phyloP scores from a whole-genome alignment of 176 grass and related monocot species.

The Raddia distichophylla region DNA sequence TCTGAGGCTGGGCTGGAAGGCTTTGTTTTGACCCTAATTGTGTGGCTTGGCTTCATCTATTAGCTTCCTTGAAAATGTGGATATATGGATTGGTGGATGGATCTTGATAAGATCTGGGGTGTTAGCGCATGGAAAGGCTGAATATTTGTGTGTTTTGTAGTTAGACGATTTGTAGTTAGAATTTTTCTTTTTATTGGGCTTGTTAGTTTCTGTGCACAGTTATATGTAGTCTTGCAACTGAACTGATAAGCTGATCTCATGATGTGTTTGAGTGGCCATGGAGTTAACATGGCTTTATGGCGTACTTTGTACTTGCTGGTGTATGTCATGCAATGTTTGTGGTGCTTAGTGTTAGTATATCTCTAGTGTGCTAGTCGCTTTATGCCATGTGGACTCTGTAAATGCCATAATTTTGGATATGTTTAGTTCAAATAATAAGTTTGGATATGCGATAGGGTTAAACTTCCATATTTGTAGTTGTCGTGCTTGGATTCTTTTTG shows the following conservation, averaged over 20 bases:
- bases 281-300: not conserved
- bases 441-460: constrained; percentile 6
- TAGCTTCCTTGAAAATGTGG: constrained; percentile 8
- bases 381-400: not conserved
- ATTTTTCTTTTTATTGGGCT: constrained; percentile 23
- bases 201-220: constrained; percentile 12
- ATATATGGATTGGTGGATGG: constrained; percentile 14
- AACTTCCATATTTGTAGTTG: constrained; percentile 1
- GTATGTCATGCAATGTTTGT: not conserved
- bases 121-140: not conserved
- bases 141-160: not conserved
- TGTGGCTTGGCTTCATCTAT: constrained; percentile 17
- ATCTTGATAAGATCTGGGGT: constrained; percentile 12
- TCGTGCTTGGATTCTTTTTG: not conserved
- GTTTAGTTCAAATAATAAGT: not conserved
- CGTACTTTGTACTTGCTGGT: not conserved
- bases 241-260: constrained; percentile 5
- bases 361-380: not conserved
- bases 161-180: not conserved
- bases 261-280: not conserved
- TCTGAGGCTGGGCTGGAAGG: constrained; percentile 3
- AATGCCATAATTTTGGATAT: not conserved
- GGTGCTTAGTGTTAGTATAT: constrained; percentile 23
- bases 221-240: not conserved
- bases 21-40: constrained; percentile 15